Base-by-base conservation (phyloP, 2,329 filamentous ascomycete genomes). In the Fusarium stilboides region DNA sequence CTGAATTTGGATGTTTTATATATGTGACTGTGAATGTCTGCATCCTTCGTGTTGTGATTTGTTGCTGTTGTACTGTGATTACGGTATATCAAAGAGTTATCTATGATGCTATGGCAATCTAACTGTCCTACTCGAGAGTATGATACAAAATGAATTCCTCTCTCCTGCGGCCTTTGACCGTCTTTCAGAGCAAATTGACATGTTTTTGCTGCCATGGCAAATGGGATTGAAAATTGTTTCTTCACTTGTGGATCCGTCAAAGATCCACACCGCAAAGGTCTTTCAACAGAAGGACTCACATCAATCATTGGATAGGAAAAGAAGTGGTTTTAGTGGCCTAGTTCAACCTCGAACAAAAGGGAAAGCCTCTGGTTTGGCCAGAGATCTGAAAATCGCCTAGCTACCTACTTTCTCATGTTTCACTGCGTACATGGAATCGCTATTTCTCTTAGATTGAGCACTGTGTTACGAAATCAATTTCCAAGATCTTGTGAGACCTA, bases 1-100 rank as follows among this genome's bases (percentile, higher is more conserved):
- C 64, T 58, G 51, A 51, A 62, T 55, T 57, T 51, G 36, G 34
- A 43, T 56, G 20, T 19, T 54, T 34, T 8, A 24, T 33, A 6
- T 22, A 40, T 53, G 47, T 50, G 39, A 57, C 45, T 44, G 26
- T 52, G 44, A 59, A 46, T 46, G 33, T 28, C n/a, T 19, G 37
- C 9, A 13, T 15, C 15, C 14, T 40, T 22, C 6, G 24, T 39
- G 22, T 26, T 36, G 28, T 57, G 44, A 24, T 42, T 24, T 19
- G 19, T 14, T 28, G 10, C 40, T 24, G 17, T 14, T 20, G 20
- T 19, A 20, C 19, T 15, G 39, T 40, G 12, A 22, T 20, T 12
- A 7, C 14, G 13, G 12, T 20, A 12, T 6, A 22, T 6, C 19
- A 8, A 22, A 8, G 39, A 40, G 28, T 40, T 7, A 14, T 36